Conservation (phyloP, 208 protist species). For the Acanthamoeba lenticulata region DNA sequence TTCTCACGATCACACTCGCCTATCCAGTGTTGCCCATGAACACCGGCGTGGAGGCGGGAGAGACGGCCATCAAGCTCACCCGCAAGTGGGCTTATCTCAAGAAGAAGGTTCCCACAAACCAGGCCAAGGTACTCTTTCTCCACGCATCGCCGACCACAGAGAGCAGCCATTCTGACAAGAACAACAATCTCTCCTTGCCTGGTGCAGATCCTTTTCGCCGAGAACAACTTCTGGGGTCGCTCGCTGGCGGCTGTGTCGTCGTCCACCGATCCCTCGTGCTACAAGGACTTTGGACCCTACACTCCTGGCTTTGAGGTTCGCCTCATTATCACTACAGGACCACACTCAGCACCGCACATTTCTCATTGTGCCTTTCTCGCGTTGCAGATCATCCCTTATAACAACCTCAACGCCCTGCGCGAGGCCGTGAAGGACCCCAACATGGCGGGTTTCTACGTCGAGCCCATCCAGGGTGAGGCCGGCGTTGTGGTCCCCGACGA, state of each 20-base stretch:
- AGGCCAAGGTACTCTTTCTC: constrained; percentile 77
- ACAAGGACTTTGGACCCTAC: constrained; percentile 88
- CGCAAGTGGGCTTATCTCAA: constrained; percentile 92
- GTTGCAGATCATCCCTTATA: constrained; percentile 66
- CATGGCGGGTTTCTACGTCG: constrained; percentile 89
- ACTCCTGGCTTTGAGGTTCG: constrained; percentile 85
- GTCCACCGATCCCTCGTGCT: constrained; percentile 86
- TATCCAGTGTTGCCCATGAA: constrained; percentile 94
- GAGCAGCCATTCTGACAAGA: background rate
- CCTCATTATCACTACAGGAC: background rate
- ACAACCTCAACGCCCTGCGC: constrained; percentile 69
- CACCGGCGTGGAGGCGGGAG: constrained; percentile 90
- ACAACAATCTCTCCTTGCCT: constrained; percentile 68
- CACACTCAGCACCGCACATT: too few relatives aligned
- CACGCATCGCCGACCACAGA: background rate
- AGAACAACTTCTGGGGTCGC: constrained; percentile 92
- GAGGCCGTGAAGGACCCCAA: constrained; percentile 57
- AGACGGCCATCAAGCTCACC: constrained; percentile 93
- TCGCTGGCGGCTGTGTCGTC: constrained; percentile 90
- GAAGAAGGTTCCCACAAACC: constrained; percentile 88
- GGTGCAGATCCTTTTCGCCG: constrained; percentile 80
- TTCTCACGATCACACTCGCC: background rate
- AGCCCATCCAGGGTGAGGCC: constrained; percentile 96
- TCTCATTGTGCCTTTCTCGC: background rate
- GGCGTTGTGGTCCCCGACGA: constrained; percentile 89